Evolutionary conservation across 306 rosid genomes (phyloP), one percentile per base, ranked within the genome.

Genomic region (Ormosia semicastrata): DNA sequence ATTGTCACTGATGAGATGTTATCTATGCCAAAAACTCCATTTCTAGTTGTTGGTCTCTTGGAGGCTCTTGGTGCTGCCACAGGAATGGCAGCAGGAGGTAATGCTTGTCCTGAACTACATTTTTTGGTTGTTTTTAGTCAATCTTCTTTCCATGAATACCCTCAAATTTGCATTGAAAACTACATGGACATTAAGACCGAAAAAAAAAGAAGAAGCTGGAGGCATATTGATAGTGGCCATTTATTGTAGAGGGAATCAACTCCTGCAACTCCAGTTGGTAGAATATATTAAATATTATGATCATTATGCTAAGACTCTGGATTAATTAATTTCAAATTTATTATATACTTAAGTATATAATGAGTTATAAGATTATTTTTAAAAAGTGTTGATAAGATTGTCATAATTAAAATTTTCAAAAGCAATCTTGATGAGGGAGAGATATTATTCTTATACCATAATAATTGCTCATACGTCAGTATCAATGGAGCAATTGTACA

Each of bases 51-150:
- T 79, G 98, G 98, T 72, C 87, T 94, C 46, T 78, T 94, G 85
- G 96, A 94, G 74, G 98, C 98, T 85, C 90, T 94, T 33, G 97
- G 77, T 78, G 94, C 98, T 75, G 98, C 90, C 2, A 89, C 94
- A 29, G 98, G 98, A 84, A 94, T 92, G 98, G 98, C 98, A 33
- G 91, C 98, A 57, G 97, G 92, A 82, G 91, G 98, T 94, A 87
- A 71, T 44, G 75, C 49, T 58, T 6, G 10, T 54, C 70, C 57
- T 17, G 13, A n/a, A 57, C 34, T 76, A 7, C 59, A 59, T 41
- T 78, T 64, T 64, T 4, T 76, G 24, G 24, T 24, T 24, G 24
- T 24, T 24, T 24, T 24, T 24, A 41, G 56, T 68, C 24, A 6
- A 46, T 80, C 75, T 63, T 56, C 47, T 66, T 62, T 54, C 12